These are phyloP conservation scores for Boletus subcaerulescens DNA, from an alignment of 768 basidiomycete genomes.

Conservation along the genomic window DNA sequence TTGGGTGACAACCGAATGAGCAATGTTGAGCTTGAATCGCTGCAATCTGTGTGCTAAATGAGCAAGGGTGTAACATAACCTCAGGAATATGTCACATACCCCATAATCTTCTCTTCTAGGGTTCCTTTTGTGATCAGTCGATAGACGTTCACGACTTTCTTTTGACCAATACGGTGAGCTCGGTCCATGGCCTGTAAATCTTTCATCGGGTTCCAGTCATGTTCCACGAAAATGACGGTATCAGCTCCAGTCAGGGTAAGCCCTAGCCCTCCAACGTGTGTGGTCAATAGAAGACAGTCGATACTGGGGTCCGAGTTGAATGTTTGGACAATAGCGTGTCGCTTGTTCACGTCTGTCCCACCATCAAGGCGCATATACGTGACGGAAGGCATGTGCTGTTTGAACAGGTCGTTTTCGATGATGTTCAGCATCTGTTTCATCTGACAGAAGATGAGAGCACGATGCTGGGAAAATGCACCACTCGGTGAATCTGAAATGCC, in stretches of 20 bases:
- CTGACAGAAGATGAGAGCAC: conserved; percentile 99
- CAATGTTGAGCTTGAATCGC: conserved; percentile 98
- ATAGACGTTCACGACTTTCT: conserved; percentile 99
- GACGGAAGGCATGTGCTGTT: conserved; percentile 87
- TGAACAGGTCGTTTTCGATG: conserved; percentile 93
- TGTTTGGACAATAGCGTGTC: conserved; percentile 95
- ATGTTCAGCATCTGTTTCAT: conserved; percentile 99
- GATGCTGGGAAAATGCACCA: conserved; percentile 83
- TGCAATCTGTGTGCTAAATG: conserved; percentile 61
- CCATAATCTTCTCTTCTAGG: conserved; percentile 99
- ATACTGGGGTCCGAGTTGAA: conserved; percentile 98
- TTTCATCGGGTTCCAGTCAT: conserved; percentile 99
- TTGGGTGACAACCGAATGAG: conserved; percentile 93
- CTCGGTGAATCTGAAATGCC: conserved; percentile 44
- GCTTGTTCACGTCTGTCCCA: conserved; percentile 85
- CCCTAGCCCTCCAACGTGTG: conserved; percentile 94
- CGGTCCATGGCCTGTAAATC: conserved; percentile 99
- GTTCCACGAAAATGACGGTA: conserved; percentile 98
- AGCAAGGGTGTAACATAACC: background rate
- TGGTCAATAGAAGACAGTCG: conserved; percentile 92
- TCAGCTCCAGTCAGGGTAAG: conserved; percentile 97
- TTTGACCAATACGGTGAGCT: conserved; percentile 96
- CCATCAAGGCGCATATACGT: conserved; percentile 99
- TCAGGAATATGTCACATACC: conserved; percentile 49
- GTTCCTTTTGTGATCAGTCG: conserved; percentile 96